Base-by-base conservation (phyloP, 441 rosid species). In the Croton setiger region DNA sequence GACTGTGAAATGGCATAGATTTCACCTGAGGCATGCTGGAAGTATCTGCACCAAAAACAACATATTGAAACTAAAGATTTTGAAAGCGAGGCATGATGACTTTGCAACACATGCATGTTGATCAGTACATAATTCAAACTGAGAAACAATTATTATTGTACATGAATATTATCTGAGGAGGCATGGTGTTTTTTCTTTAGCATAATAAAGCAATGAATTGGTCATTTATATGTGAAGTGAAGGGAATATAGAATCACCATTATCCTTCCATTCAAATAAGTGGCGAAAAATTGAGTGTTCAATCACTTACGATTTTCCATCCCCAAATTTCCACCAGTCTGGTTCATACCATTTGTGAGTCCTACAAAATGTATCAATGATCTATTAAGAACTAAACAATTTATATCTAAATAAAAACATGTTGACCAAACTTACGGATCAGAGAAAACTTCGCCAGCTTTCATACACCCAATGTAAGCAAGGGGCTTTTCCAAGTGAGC, bases 251-350 rank as follows among this genome's bases (percentile, higher is more conserved):
- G 23, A 2, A 41, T 27, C 20, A 31, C 17, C 48, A 37, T n/a
- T 1, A 60, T 17, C 35, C 12, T 36, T 53, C 27, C 67, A 13
- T 36, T 10, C n/a, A n/a, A 47, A 37, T n/a, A 17, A 65, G 54
- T 23, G 12, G 12, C 7, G 7, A 21, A 47, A 60, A 66, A 48
- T 31, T 43, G 47, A 49, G 43, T 7, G 37, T 9, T 48, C 9
- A 8, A 55, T n/a, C 64, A 82, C 98, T 84, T 80, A 92, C 99
- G 88, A 82, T 85, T 89, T 92, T 78, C 82, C 85, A 78, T 89
- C 93, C 15, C 99, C 97, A 17, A 95, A 95, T 72, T 89, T 92
- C 99, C 98, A 95, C 96, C 98, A 90, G 61, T 92, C 95, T 65
- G 97, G 97, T 74, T 95, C 99, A 80, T 86, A 88, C 98, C 97